These are phyloP conservation scores for Fusarium siculi DNA, from an alignment of 2,329 filamentous ascomycete genomes.

Conservation along the genomic window DNA sequence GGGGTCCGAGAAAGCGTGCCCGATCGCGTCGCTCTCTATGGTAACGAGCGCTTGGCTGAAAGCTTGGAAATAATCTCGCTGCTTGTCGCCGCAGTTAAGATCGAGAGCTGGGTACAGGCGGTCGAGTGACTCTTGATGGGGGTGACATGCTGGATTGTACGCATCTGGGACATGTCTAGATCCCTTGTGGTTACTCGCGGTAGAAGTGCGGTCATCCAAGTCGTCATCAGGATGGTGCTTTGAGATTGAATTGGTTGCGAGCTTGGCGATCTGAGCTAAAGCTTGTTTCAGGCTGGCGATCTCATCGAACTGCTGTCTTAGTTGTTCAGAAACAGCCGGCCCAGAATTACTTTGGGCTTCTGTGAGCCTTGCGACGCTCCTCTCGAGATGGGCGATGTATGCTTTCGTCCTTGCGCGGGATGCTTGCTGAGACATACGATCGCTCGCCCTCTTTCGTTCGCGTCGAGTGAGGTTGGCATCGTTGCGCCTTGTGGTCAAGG, in stretches of 20 bases:
- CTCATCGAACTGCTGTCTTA: neutral
- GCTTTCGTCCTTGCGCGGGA: neutral
- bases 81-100: neutral
- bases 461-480: rapidly evolving
- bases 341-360: neutral
- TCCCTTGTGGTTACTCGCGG: rapidly evolving
- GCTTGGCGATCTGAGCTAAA: neutral
- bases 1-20: neutral
- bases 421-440: neutral
- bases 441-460: neutral
- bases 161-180: rapidly evolving
- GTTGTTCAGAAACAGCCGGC: rapidly evolving
- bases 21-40: neutral
- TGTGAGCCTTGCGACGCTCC: neutral
- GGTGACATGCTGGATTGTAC: neutral
- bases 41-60: neutral
- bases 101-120: neutral
- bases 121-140: neutral
- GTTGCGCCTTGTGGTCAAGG: neutral
- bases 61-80: neutral
- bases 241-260: neutral
- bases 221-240: rapidly evolving
- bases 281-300: neutral
- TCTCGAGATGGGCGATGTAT: neutral
- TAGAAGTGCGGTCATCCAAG: too few relatives aligned